phyloP scores from a whole-genome alignment of 2,329 filamentous ascomycete species.

The Ophiocordyceps sinensis region DNA sequence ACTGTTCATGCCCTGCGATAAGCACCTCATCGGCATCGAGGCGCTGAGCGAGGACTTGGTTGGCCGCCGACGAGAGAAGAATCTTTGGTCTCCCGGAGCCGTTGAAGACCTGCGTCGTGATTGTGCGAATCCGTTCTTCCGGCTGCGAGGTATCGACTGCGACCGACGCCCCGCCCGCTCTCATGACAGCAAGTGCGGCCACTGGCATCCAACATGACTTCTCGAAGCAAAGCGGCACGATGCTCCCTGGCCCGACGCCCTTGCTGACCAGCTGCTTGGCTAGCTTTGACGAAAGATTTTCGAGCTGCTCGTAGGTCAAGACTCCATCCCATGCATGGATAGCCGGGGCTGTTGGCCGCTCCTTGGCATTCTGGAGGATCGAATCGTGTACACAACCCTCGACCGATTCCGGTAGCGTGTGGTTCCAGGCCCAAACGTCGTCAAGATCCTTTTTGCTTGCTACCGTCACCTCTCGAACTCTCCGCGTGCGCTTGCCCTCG shows the following conservation, averaged over 20 bases:
- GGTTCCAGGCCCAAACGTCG: conserved; percentile 1
- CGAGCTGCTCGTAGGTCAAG: conserved; percentile 23
- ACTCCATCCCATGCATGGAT: conserved; percentile 26
- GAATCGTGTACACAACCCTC: neutral
- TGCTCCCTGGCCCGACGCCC: conserved; percentile 6
- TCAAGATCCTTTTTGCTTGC: neutral
- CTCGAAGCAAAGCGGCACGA: conserved; percentile 2
- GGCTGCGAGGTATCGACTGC: conserved; percentile 5
- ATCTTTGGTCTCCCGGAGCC: conserved; percentile 1
- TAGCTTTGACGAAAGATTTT: neutral
- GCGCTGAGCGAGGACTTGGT: conserved; percentile 1
- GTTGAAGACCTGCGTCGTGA: conserved; percentile 4
- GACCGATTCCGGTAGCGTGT: neutral
- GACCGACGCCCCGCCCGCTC: conserved; percentile 6
- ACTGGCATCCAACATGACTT: conserved; percentile 5
- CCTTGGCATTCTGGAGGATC: neutral
- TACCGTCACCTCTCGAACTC: neutral
- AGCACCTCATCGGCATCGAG: conserved; percentile 2
- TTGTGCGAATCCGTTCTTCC: conserved; percentile 5
- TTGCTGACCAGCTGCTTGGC: conserved; percentile 3
- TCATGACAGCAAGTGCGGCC: conserved; percentile 5
- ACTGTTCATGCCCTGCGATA: neutral
- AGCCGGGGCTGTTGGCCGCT: conserved; percentile 12
- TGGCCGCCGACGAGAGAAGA: conserved; percentile 5
- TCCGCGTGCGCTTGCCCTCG: neutral